Evolutionary conservation across 2,329 filamentous ascomycete species (phyloP).

Genomic region (Thelonectria rubi): DNA sequence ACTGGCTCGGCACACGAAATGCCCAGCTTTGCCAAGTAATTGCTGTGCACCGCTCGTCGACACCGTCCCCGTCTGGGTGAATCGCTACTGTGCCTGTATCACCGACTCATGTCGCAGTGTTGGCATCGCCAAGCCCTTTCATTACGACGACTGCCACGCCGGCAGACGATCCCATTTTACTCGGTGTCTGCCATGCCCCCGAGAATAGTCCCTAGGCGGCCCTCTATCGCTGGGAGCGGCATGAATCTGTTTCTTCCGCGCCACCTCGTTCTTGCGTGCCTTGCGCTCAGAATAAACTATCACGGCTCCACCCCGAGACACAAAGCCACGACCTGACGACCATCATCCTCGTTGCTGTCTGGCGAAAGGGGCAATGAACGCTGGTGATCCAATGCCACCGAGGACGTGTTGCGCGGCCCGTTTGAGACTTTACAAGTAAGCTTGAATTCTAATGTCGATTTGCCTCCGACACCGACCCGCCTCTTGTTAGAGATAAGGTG

Average conservation of each 20-base stretch:
- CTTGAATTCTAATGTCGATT: slow-evolving; percentile 40
- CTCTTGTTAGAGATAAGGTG: slow-evolving; percentile 33
- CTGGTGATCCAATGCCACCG: slow-evolving; percentile 18
- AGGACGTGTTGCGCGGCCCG: slow-evolving; percentile 40
- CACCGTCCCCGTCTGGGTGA: slow-evolving; percentile 11
- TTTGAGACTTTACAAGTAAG: slow-evolving; percentile 43
- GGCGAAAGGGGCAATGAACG: slow-evolving; percentile 12
- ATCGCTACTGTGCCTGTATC: slow-evolving; percentile 23
- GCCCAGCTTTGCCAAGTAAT: background rate
- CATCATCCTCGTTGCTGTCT: slow-evolving; percentile 7
- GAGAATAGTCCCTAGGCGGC: slow-evolving; percentile 2
- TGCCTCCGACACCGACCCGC: slow-evolving; percentile 25
- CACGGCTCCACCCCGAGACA: slow-evolving; percentile 9
- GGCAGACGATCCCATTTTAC: slow-evolving; percentile 13
- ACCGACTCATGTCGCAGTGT: slow-evolving; percentile 20
- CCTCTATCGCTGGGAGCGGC: background rate
- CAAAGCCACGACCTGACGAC: slow-evolving; percentile 5
- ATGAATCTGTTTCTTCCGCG: background rate
- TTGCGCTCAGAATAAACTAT: slow-evolving; percentile 20
- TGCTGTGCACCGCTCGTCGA: background rate
- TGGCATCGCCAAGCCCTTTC: slow-evolving; percentile 20
- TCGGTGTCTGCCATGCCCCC: slow-evolving; percentile 8
- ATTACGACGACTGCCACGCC: slow-evolving; percentile 19
- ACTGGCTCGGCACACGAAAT: slow-evolving; percentile 1
- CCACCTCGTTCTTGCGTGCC: background rate